Percentiles rank a stretch among this genome's conserved stretches.
Conservation (phyloP, 495 filamentous ascomycete species). For the Eremomyces bilateralis region DNA sequence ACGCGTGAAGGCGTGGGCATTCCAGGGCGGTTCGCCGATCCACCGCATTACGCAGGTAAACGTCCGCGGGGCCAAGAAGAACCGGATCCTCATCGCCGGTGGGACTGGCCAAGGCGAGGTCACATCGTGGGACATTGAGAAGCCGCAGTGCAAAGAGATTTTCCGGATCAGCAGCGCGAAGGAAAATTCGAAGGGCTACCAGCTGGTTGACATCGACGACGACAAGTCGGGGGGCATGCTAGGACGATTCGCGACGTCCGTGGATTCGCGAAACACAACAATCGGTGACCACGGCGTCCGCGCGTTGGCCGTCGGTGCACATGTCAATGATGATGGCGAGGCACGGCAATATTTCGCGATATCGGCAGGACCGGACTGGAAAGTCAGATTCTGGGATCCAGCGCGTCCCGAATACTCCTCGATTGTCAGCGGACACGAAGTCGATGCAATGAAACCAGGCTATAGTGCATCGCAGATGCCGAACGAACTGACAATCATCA, state of each 20-base stretch:
- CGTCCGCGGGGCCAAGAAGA: slow-evolving; percentile 26
- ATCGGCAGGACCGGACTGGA: slow-evolving; percentile 72
- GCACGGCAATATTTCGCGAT: slow-evolving; percentile 48
- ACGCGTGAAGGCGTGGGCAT: slow-evolving; percentile 69
- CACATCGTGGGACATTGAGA: slow-evolving; percentile 90
- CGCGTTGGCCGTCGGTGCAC: slow-evolving; percentile 26
- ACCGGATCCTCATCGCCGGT: slow-evolving; percentile 69
- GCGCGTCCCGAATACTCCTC: slow-evolving; percentile 45
- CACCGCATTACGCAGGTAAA: slow-evolving; percentile 63
- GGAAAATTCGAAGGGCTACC: slow-evolving; percentile 45
- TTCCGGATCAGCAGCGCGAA: slow-evolving; percentile 40
- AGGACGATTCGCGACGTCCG: slow-evolving; percentile 52
- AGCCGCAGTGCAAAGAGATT: slow-evolving; percentile 68
- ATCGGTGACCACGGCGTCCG: slow-evolving; percentile 27
- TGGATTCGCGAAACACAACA: slow-evolving; percentile 27
- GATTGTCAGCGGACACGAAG: slow-evolving; percentile 58
- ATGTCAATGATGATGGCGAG: slow-evolving; percentile 33
- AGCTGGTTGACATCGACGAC: slow-evolving; percentile 76
- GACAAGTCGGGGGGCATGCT: slow-evolving; percentile 78
- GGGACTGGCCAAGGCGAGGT: slow-evolving; percentile 83
- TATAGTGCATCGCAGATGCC: slow-evolving; percentile 52
- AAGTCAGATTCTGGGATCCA: slow-evolving; percentile 84
- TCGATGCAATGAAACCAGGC: slow-evolving; percentile 45
- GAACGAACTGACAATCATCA: slow-evolving; percentile 41
- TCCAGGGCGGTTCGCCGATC: slow-evolving; percentile 62